Conservation (phyloP, 129 eudicot species). For the Centrapalus pauciflorus region DNA sequence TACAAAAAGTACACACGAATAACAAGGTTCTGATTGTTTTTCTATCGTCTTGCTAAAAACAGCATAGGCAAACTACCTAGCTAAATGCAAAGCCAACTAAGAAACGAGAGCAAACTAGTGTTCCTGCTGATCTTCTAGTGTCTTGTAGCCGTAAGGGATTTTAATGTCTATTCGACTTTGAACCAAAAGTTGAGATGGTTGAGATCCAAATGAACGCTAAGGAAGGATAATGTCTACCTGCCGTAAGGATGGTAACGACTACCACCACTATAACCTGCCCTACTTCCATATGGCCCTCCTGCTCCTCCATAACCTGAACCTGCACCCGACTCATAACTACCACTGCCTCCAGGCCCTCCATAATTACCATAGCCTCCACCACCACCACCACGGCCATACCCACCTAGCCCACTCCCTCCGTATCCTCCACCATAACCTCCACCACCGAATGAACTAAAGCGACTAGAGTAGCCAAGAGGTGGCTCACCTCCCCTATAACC, state of each 20-base stretch:
- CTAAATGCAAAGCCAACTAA: constrained; percentile 19
- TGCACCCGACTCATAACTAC: constrained; percentile 37
- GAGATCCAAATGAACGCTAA: constrained; percentile 15
- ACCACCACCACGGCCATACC: constrained; percentile 71
- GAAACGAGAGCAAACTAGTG: constrained; percentile 16
- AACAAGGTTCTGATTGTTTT: constrained; percentile 13
- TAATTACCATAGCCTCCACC: constrained; percentile 50
- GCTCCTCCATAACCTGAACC: constrained; percentile 60
- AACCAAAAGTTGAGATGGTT: constrained; percentile 9
- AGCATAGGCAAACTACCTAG: constrained; percentile 15
- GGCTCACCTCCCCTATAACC: constrained; percentile 69
- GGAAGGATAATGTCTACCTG: constrained; percentile 51
- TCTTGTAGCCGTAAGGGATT: constrained; percentile 29
- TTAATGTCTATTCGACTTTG: constrained; percentile 26
- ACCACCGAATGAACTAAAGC: constrained; percentile 58
- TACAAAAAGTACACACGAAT: constrained; percentile 23
- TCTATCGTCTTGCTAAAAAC: constrained; percentile 23
- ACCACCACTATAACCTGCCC: constrained; percentile 47
- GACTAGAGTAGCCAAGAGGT: constrained; percentile 62
- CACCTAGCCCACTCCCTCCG: constrained; percentile 59
- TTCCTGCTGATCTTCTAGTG: constrained; percentile 35
- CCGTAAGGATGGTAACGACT: constrained; percentile 81
- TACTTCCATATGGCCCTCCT: constrained; percentile 49
- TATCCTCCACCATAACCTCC: constrained; percentile 53
- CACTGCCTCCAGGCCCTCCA: constrained; percentile 47